Conservation (phyloP, 352 stramenopile species). For the Nothophytophthora sp. region DNA sequence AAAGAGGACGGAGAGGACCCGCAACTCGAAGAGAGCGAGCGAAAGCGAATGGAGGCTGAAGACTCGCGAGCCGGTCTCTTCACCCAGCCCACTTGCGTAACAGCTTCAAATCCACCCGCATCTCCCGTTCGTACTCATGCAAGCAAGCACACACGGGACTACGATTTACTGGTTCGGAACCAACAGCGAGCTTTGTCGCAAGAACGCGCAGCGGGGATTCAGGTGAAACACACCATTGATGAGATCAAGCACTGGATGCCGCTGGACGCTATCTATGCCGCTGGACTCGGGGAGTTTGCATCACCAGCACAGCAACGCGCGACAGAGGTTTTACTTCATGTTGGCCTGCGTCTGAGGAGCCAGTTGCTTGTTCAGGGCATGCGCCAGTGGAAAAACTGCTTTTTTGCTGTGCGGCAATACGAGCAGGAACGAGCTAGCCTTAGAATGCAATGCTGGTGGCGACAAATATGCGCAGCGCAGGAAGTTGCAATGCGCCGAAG, state of each 20-base stretch:
- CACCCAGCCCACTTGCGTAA: neutral
- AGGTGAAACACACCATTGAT: slow-evolving; percentile 41
- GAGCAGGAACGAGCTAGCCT: slow-evolving; percentile 13
- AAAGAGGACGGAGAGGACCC: neutral
- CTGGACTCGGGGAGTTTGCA: slow-evolving; percentile 57
- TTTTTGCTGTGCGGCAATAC: slow-evolving; percentile 11
- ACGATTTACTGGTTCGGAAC: slow-evolving; percentile 16
- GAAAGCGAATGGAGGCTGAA: slow-evolving; percentile 2
- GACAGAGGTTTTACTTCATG: slow-evolving; percentile 41
- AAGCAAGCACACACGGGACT: slow-evolving; percentile 8
- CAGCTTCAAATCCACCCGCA: neutral
- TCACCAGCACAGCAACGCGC: slow-evolving; percentile 66
- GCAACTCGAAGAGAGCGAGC: neutral
- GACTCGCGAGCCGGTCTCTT: neutral
- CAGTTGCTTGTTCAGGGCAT: slow-evolving; percentile 46
- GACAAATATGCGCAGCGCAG: slow-evolving; percentile 32
- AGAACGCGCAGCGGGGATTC: slow-evolving; percentile 26
- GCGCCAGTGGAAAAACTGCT: slow-evolving; percentile 40
- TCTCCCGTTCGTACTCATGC: neutral
- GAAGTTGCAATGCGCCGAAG: slow-evolving; percentile 24
- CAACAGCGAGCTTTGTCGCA: slow-evolving; percentile 7
- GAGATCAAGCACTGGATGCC: slow-evolving; percentile 64
- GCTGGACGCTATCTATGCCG: slow-evolving; percentile 66
- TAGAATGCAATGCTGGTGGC: slow-evolving; percentile 64
- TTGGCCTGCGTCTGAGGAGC: slow-evolving; percentile 39